Evolutionary conservation across 208 protist genomes (phyloP).

Genomic region (Trichomonas vaginalis): DNA sequence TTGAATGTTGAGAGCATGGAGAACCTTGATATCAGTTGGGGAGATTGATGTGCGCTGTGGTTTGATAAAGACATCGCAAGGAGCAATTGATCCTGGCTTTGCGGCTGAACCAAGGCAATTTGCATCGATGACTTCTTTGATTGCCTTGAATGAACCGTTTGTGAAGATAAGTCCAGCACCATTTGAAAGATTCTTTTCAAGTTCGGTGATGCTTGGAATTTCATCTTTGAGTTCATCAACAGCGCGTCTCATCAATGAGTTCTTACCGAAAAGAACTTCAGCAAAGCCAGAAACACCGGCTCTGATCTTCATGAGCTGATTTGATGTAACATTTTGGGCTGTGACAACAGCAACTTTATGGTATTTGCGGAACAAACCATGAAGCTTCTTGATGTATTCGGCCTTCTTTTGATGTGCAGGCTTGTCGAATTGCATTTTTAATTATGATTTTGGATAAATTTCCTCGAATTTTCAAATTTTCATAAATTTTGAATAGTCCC

Average conservation of each 20-base stretch:
- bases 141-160: not conserved
- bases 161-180: not conserved
- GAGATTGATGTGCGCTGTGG: slow-evolving; percentile 83
- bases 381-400: not conserved
- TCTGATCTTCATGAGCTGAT: not conserved
- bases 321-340: not conserved
- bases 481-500: no score
- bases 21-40: slow-evolving; percentile 89
- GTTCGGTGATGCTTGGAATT: not conserved
- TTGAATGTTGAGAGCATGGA: slow-evolving; percentile 93
- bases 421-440: not conserved
- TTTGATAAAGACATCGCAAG: slow-evolving; percentile 76
- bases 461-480: no score
- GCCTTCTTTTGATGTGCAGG: not conserved
- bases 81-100: slow-evolving; percentile 61
- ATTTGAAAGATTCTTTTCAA: not conserved
- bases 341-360: no score
- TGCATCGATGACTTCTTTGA: no score
- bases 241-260: not conserved
- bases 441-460: no score
- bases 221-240: not conserved
- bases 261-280: not conserved
- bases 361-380: not conserved
- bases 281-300: not conserved
- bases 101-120: no score